These are phyloP conservation scores for Takakia lepidozioides DNA, from an alignment of 225 moss, liverwort and hornwort species.

Conservation along the genomic window DNA sequence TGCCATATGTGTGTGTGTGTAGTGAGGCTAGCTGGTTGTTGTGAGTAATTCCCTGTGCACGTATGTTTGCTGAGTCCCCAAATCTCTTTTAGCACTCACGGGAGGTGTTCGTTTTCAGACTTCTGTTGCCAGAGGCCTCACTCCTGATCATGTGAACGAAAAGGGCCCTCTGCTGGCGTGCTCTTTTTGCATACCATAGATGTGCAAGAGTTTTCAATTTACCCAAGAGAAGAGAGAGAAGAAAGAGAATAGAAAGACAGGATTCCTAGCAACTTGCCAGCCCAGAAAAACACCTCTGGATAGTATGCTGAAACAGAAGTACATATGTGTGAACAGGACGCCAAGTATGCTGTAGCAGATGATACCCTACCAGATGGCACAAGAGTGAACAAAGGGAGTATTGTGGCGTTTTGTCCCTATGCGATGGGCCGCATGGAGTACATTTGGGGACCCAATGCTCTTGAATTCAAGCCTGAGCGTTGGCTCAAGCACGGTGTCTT, in stretches of 20 bases:
- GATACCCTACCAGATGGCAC: slow-evolving; percentile 66
- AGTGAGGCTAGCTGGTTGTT: too few relatives aligned
- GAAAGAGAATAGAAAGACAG: too few relatives aligned
- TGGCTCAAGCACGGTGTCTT: slow-evolving; percentile 51
- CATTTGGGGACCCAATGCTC: slow-evolving; percentile 60
- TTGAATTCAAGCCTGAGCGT: slow-evolving; percentile 50
- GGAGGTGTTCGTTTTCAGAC: neutral
- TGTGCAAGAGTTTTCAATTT: too few relatives aligned
- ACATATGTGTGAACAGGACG: slow-evolving; percentile 10
- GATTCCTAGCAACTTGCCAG: too few relatives aligned
- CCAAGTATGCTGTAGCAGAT: slow-evolving; percentile 33
- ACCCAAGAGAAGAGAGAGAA: too few relatives aligned
- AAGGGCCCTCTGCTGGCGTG: too few relatives aligned
- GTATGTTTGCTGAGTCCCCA: neutral
- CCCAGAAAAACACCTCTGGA: neutral
- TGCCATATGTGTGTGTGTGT: too few relatives aligned
- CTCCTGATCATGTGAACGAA: neutral
- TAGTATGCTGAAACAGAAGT: too few relatives aligned
- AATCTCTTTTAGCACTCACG: neutral
- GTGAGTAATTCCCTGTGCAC: too few relatives aligned
- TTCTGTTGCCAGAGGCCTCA: neutral
- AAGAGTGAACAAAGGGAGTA: slow-evolving; percentile 15
- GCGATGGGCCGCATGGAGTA: slow-evolving; percentile 64
- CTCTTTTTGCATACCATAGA: too few relatives aligned
- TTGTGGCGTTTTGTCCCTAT: slow-evolving; percentile 30